These are phyloP conservation scores for Eutypella sp. DNA, from an alignment of 2,329 filamentous ascomycete genomes.

Conservation along the genomic window DNA sequence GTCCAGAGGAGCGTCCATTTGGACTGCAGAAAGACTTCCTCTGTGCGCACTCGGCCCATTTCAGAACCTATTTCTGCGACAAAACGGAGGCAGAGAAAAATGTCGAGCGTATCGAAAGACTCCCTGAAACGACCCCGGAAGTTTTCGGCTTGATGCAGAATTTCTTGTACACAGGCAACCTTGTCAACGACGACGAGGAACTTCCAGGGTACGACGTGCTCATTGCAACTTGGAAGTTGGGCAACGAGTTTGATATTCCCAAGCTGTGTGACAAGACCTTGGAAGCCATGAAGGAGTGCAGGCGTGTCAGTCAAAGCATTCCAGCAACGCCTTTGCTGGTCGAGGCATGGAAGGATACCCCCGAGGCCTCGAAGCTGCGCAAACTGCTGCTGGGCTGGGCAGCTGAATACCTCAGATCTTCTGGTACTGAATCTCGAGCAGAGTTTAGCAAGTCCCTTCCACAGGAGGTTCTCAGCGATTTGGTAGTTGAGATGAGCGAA, in stretches of 20 bases:
- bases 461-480: slow-evolving; percentile 57
- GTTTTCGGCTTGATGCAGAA: slow-evolving; percentile 52
- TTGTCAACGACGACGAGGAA: slow-evolving; percentile 37
- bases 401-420: slow-evolving; percentile 58
- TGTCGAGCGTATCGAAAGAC: slow-evolving; percentile 45
- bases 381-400: slow-evolving; percentile 56
- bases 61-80: slow-evolving; percentile 39
- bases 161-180: slow-evolving; percentile 47
- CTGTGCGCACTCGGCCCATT: slow-evolving; percentile 46
- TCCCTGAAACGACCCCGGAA: slow-evolving; percentile 43
- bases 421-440: slow-evolving; percentile 46
- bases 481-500: slow-evolving; percentile 58
- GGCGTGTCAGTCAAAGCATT: slow-evolving; percentile 48
- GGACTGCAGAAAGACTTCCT: slow-evolving; percentile 56
- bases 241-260: slow-evolving; percentile 44
- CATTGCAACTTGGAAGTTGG: slow-evolving; percentile 53
- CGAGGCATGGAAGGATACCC: slow-evolving; percentile 58
- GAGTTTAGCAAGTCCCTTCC: slow-evolving; percentile 58
- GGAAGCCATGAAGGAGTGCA: slow-evolving; percentile 52
- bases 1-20: slow-evolving; percentile 47
- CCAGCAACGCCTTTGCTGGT: slow-evolving; percentile 55
- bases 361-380: slow-evolving; percentile 55
- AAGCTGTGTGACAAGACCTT: slow-evolving; percentile 53
- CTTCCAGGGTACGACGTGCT: slow-evolving; percentile 50
- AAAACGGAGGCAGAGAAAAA: slow-evolving; percentile 29